Evolutionary conservation across 2,329 filamentous ascomycete species (phyloP).

Genomic region (Aspergillus quadricinctus): DNA sequence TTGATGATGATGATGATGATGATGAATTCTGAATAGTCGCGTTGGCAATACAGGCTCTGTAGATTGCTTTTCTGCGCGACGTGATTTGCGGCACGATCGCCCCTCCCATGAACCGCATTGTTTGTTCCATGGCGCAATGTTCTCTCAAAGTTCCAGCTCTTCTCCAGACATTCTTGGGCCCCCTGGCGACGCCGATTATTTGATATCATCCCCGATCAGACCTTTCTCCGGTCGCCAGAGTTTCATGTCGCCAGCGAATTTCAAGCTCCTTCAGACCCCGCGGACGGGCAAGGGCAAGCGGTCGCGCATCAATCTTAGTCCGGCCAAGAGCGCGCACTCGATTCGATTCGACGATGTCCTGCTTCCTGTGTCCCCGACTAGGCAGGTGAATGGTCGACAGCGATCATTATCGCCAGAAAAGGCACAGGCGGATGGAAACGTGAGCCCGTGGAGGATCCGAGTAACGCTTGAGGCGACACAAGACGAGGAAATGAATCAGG

Average conservation of each 20-base stretch:
- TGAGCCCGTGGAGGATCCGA: slow-evolving; percentile 46
- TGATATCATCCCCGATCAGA: slow-evolving; percentile 40
- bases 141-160: slow-evolving; percentile 35
- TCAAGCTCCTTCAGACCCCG: slow-evolving; percentile 30
- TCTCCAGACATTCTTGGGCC: slow-evolving; percentile 42
- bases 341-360: slow-evolving; percentile 41
- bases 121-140: slow-evolving; percentile 26
- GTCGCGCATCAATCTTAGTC: slow-evolving; percentile 32
- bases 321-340: slow-evolving; percentile 35
- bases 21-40: slow-evolving; percentile 6
- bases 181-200: slow-evolving; percentile 39
- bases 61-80: background rate
- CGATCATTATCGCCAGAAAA: slow-evolving; percentile 37
- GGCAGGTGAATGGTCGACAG: slow-evolving; percentile 25
- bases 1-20: slow-evolving; percentile 9
- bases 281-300: slow-evolving; percentile 23
- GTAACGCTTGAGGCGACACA: slow-evolving; percentile 47
- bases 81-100: slow-evolving; percentile 4
- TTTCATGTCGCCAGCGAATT: slow-evolving; percentile 36
- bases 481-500: slow-evolving; percentile 33
- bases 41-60: slow-evolving; percentile 1
- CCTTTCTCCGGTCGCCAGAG: slow-evolving; percentile 36
- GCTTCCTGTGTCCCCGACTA: slow-evolving; percentile 36
- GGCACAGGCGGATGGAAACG: slow-evolving; percentile 33
- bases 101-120: slow-evolving; percentile 8